phyloP scores from a whole-genome alignment of 1,284 basidiomycete species.

The Grifola frondosa region DNA sequence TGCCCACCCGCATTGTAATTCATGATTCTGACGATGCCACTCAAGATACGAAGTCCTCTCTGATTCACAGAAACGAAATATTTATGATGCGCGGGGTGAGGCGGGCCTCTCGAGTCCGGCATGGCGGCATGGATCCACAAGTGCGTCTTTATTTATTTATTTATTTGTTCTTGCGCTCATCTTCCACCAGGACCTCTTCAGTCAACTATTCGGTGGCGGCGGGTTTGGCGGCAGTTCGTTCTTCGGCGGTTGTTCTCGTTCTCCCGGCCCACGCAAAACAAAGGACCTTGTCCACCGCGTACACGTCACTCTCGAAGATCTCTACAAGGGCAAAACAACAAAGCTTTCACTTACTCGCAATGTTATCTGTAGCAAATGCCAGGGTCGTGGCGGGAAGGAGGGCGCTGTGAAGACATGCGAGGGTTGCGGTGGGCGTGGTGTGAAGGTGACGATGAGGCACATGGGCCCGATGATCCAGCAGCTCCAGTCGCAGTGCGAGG shows the following conservation, averaged over 20 bases:
- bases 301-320: slow-evolving; percentile 93
- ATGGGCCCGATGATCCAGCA: slow-evolving; percentile 99
- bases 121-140: slow-evolving; percentile 96
- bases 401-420: slow-evolving; percentile 86
- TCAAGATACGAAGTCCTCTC: slow-evolving; percentile 90
- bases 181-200: slow-evolving; percentile 84
- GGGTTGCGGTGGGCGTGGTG: slow-evolving; percentile 86
- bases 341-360: slow-evolving; percentile 98
- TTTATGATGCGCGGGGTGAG: slow-evolving; percentile 94
- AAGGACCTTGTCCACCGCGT: slow-evolving; percentile 99
- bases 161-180: slow-evolving; percentile 7
- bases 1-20: slow-evolving; percentile 8
- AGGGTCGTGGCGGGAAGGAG: slow-evolving; percentile 96
- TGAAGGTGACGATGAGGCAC: slow-evolving; percentile 91
- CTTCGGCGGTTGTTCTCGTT: slow-evolving; percentile 59
- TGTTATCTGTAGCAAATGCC: slow-evolving; percentile 91
- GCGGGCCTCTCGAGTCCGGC: slow-evolving; percentile 84
- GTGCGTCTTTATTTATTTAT: slow-evolving; percentile 39
- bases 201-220: slow-evolving; percentile 89
- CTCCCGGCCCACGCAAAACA: slow-evolving; percentile 89
- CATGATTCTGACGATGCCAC: slow-evolving; percentile 2
- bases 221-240: slow-evolving; percentile 42
- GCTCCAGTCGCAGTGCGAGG: slow-evolving; percentile 93
- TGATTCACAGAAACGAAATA: slow-evolving; percentile 79
- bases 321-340: slow-evolving; percentile 98